Evolutionary conservation across 768 basidiomycete genomes (phyloP), one percentile per base, ranked within the genome.

Genomic region (Obba rivulosa): DNA sequence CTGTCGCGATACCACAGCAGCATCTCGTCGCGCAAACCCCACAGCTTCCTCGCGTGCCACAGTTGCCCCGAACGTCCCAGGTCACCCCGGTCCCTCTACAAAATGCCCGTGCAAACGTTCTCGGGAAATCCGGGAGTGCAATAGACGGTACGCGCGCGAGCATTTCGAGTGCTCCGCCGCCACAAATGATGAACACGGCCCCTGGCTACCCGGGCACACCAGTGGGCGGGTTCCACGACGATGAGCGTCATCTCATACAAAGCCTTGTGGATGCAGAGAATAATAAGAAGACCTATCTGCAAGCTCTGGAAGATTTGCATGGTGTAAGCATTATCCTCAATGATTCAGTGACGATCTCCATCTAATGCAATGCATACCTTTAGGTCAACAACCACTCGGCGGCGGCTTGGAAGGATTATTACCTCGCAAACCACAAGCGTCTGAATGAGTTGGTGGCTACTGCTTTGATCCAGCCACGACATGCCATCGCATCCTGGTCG

Each of bases 391-490:
- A 70, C 23, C 74, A 76, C 23, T 63, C 68, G 16, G 77, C 83
- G 34, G 81, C 74, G 60, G 65, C 85, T 18, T 89, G 86, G 86
- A 89, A 88, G 59, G 87, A 89, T 57, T 86, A 86, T 59, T 89
- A 85, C 55, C 72, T 89, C 16, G 84, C 86, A 48, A 73, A 87
- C 57, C 80, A 77, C 50, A 71, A 75, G 44, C 76, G 79, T 35
- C 66, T 87, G 25, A 81, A 86, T 56, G 65, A 66, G 23, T 57
- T 62, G 14, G 61, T 66, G 18, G 64, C 46, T 13, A 24, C 18
- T 11, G 28, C 28, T 13, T 31, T 31, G 13, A 5, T 31, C 13
- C 28, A 31, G 7, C n/a, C n/a, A n/a, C n/a, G n/a, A n/a, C n/a
- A n/a, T n/a, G n/a, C n/a, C n/a, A n/a, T n/a, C n/a, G n/a, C n/a